These are phyloP conservation scores for Alternaria brassicicola DNA, from an alignment of 2,329 filamentous ascomycete species.

Conservation along the genomic window DNA sequence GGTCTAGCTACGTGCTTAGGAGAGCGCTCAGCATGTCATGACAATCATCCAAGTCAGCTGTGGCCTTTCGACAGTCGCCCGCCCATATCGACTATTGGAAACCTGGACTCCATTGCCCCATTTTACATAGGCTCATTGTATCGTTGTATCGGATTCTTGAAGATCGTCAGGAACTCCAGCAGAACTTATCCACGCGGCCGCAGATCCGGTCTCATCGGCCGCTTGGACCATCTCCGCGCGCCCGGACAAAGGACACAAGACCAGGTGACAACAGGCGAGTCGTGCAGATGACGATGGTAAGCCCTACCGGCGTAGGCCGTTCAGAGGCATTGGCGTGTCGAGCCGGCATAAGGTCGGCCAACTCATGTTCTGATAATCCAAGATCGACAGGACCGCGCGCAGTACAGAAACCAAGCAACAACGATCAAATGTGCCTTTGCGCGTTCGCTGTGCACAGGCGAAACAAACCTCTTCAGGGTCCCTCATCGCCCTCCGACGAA, in stretches of 20 bases:
- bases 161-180: neutral
- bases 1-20: neutral
- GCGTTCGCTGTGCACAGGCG: neutral
- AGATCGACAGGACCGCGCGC: neutral
- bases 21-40: neutral
- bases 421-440: neutral
- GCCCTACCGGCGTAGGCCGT: neutral
- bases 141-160: neutral
- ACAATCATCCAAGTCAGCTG: neutral
- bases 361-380: neutral
- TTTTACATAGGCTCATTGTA: neutral
- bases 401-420: neutral
- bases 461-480: neutral
- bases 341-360: constrained; percentile 11
- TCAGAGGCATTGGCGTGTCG: neutral
- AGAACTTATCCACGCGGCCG: neutral
- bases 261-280: constrained; percentile 6
- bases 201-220: neutral
- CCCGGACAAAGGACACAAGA: neutral
- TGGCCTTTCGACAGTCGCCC: neutral
- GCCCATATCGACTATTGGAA: constrained; percentile 1
- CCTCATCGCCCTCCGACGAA: neutral
- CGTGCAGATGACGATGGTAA: neutral
- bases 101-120: neutral
- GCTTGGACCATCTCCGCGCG: neutral